Evolutionary conservation across 208 protist genomes (phyloP), one percentile per base, ranked within the genome.

Genomic region (Phytomonas sp.): DNA sequence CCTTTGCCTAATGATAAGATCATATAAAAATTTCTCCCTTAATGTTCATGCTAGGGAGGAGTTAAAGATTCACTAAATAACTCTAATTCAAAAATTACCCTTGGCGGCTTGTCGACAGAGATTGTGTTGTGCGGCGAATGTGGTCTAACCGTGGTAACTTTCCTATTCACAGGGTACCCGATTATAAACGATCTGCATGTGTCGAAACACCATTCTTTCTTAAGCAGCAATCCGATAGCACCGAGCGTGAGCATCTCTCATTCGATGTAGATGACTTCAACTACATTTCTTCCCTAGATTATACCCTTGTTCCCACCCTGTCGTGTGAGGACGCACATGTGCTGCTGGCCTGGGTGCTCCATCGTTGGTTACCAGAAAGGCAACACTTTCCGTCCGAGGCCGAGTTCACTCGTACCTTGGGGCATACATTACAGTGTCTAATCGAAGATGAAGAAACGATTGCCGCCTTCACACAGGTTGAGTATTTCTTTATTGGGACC

Each of bases 401-500:
- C 16, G 19, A 45, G 5, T 26, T 26, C 29, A 42, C 26, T n/a
- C 62, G 60, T 14, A 40, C n/a, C 31, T 32, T 69, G 42, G 11
- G 52, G 36, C 3, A 40, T 6, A 67, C 52, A 29, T 26, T 65
- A n/a, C 10, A 32, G 10, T 14, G 71, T 60, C n/a, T 37, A 29
- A 31, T 49, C 0, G 34, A 62, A 8, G 19, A 60, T 60, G 23
- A 59, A 8, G 69, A 78, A 4, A 32, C 14, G n/a, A 42, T 80
- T 29, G 63, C 30, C 34, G 73, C 80, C 11, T 79, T 91, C 32
- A 79, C 66, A 30, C 89, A 94, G 64, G 74, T 94, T 12, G 89
- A 94, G 76, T 94, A 89, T 73, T 94, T 94, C 63, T 79, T 94
- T 59, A 40, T 73, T 0, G 89, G 89, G 6, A 90, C 86, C 0